Evolutionary conservation across 2,329 filamentous ascomycete species (phyloP), one percentile per base, ranked within the genome.

Genomic region (Penicillium janthinellum): DNA sequence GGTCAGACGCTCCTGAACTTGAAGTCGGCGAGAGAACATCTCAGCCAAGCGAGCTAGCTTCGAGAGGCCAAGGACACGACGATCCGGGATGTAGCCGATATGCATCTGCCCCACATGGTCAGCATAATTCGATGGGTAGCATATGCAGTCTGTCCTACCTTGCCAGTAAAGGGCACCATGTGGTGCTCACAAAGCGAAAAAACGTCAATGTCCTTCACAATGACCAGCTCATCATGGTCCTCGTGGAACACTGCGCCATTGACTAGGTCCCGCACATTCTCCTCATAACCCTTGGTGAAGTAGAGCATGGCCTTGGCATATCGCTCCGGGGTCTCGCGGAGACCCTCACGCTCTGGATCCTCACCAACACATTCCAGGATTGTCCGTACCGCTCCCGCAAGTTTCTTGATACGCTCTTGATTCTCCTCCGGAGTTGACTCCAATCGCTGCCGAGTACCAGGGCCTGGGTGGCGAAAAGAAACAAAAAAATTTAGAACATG

Each of bases 171-270:
- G 0, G 95, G 95, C 7, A 99, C 94, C 74, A 99, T 84, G 74
- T 99, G 95, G 76, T 99, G 95, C 80, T 99, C 95, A 81, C 95
- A 99, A 45, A 98, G 82, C 64, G 90, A 94, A 77, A 92, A 96
- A 12, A 98, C 86, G 74, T 97, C 93, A 71, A 99, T 98, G 72
- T 98, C 93, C 79, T 96, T 96, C 60, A 99, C 92, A 70, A 98
- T 96, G 34, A 99, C 93, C 80, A 99, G 86, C 78, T 99, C 95
- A 71, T 96, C 95, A 73, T 98, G 94, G 63, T 94, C 92, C 76
- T 98, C 95, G 71, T 96, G 90, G 78, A 99, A 99, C 56, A 98
- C 90, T 17, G 95, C 95, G 57, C 89, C 86, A 75, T 98, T 98
- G 63, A 98, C 91, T 66, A 98, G 90, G 73, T 96, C 91, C 62